These are phyloP conservation scores for Amoeboaphelidium protococcarum DNA, from an alignment of 371 early-diverging fungal genomes.

Conservation along the genomic window DNA sequence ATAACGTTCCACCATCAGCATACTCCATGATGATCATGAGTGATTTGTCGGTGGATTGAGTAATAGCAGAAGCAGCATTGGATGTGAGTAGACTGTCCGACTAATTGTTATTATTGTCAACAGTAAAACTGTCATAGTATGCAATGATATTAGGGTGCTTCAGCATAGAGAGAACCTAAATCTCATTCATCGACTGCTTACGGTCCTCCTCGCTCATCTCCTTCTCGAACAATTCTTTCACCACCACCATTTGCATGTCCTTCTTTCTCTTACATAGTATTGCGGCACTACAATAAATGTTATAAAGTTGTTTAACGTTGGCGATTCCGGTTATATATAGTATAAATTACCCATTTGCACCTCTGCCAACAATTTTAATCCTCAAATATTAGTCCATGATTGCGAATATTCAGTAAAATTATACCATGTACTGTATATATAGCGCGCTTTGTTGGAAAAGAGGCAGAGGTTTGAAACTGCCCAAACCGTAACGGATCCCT, in stretches of 20 bases:
- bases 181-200: slow-evolving; percentile 3
- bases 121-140: slow-evolving; percentile 2
- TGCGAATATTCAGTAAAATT: no score
- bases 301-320: background rate
- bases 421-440: no score
- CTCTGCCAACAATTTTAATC: slow-evolving; percentile 1
- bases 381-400: slow-evolving; percentile 1
- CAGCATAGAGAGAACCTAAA: slow-evolving; percentile 7
- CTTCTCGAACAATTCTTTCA: slow-evolving; percentile 3
- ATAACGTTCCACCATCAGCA: slow-evolving; percentile 7
- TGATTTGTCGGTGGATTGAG: background rate
- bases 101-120: background rate
- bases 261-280: slow-evolving; percentile 3
- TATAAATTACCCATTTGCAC: slow-evolving; percentile 3
- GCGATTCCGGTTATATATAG: background rate
- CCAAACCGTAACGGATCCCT: no score
- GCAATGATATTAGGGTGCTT: slow-evolving; percentile 7
- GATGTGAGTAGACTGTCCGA: background rate
- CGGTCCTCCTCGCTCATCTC: slow-evolving; percentile 3
- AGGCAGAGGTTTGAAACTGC: no score
- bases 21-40: slow-evolving; percentile 10
- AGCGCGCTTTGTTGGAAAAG: no score
- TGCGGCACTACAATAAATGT: slow-evolving; percentile 1
- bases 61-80: background rate
- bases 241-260: slow-evolving; percentile 3